Base-by-base conservation (phyloP, 2,329 filamentous ascomycete genomes). In the Colletotrichum lentis region DNA sequence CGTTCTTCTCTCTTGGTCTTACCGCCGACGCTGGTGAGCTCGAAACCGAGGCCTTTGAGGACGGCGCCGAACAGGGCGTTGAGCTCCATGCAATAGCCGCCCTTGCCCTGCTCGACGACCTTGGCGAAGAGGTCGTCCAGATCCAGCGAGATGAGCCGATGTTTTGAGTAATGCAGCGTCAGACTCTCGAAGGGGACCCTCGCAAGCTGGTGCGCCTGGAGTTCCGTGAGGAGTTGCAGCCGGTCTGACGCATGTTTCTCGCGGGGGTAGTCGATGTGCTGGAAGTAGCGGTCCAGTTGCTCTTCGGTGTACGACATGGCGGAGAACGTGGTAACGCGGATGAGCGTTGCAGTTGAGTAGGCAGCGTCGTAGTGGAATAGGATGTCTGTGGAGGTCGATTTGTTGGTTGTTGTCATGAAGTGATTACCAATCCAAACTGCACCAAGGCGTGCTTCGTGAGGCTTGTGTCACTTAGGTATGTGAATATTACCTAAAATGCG, bases 111-210 rank as follows among this genome's bases (percentile, higher is more conserved):
- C 5, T 74, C 76, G 14, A 87, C 78, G 22, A 86, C 73, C 69
- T 85, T 86, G 46, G 76, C 70, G 70, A 80, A 85, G 3, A 84
- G 76, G 43, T 75, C 73, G 11, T 79, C 74, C 0, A 81, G 78
- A 16, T 81, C 75, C 31, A 85, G 77, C 7, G 76, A 72, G 16
- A 82, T 73, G 8, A 71, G 59, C 22, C 78, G 76, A 71, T 76
- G 72, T 18, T 71, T 71, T 8, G 78, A 77, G 74, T 88, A 87
- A 74, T 88, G 85, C 6, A 88, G 76, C 6, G 80, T 76, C 3
- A 88, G 73, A 65, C 82, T 85, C 70, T 88, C 86, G 59, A 87
- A 88, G 0, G 86, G 85, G 5, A 88, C 80, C 31, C 77, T 77
- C 0, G 81, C 79, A 53, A 86, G 80, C 60, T 87, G 85, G 55